A percentile compares a stretch with the other conserved stretches of the same genome.
phyloP scores from a whole-genome alignment of 78 protist genomes.

The Dictyostelium discoideum region DNA sequence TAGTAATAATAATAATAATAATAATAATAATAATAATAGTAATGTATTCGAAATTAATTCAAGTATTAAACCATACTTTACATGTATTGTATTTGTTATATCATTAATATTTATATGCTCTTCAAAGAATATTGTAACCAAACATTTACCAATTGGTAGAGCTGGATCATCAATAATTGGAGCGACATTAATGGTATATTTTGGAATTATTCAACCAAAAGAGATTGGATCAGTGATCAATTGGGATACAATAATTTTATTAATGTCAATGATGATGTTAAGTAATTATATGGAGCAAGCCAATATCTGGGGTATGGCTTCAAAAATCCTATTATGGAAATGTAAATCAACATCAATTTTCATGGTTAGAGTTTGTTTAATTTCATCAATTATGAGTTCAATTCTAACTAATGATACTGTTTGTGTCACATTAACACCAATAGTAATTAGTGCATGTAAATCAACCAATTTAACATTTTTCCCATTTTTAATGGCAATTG shows the following conservation, averaged over 20 bases:
- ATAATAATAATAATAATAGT: background rate
- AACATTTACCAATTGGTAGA: constrained; percentile 43
- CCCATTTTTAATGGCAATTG: constrained; percentile 60
- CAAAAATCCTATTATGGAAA: background rate
- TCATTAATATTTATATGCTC: constrained; percentile 47
- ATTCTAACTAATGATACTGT: constrained; percentile 53
- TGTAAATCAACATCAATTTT: constrained; percentile 14
- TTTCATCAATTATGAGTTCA: constrained; percentile 3
- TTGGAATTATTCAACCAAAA: constrained; percentile 33
- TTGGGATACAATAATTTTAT: constrained; percentile 50
- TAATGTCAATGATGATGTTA: constrained; percentile 50
- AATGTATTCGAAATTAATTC: constrained; percentile 1
- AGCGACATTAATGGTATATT: constrained; percentile 39
- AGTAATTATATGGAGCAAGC: constrained; percentile 53
- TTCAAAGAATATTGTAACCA: background rate
- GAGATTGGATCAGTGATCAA: constrained; percentile 16
- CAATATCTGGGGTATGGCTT: constrained; percentile 15
- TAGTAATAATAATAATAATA: too few relatives aligned
- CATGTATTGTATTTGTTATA: constrained; percentile 16
- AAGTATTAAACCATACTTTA: constrained; percentile 9
- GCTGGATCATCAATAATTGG: constrained; percentile 34
- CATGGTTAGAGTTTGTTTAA: constrained; percentile 35
- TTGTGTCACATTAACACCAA: constrained; percentile 56
- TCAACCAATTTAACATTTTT: constrained; percentile 2
- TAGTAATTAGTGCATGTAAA: constrained; percentile 19